Percentiles rank a stretch among this genome's conserved stretches.
Conservation (phyloP, 2,329 filamentous ascomycete genomes). For the Pleoardoris graminearum region DNA sequence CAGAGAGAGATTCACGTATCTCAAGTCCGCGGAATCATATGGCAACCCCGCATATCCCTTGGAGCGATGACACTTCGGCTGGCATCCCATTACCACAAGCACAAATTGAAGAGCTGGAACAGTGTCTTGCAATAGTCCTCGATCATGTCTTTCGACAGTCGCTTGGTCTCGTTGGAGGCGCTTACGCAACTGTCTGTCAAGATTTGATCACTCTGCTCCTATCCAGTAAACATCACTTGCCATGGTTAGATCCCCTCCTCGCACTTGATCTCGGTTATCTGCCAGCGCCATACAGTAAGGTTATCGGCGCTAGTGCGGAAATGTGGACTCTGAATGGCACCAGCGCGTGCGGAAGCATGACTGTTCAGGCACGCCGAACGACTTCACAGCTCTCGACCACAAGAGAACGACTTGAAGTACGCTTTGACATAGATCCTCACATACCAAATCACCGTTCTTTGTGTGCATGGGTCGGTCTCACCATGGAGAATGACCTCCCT, state of each 20-base stretch:
- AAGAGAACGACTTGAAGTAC: background rate
- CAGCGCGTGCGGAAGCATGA: background rate
- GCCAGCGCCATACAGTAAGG: too few relatives aligned
- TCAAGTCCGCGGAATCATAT: background rate
- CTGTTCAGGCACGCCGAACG: background rate
- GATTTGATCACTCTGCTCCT: background rate
- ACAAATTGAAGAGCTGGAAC: too few relatives aligned
- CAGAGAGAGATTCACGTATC: background rate
- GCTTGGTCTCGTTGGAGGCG: background rate
- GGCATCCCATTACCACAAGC: too few relatives aligned
- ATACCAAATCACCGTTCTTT: background rate
- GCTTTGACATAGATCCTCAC: background rate
- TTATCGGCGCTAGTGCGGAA: too few relatives aligned
- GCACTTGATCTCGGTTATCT: too few relatives aligned
- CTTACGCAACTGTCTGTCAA: background rate
- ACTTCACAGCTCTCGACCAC: background rate
- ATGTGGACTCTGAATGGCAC: too few relatives aligned
- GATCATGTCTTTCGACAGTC: background rate
- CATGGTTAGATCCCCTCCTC: background rate
- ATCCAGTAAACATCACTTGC: background rate
- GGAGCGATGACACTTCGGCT: too few relatives aligned
- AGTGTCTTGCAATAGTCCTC: background rate
- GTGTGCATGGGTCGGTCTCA: background rate
- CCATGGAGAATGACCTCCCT: background rate
- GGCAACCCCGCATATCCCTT: background rate